Evolutionary conservation across 2,329 filamentous ascomycete genomes (phyloP).

Genomic region (Arthrobotrys sinensis): DNA sequence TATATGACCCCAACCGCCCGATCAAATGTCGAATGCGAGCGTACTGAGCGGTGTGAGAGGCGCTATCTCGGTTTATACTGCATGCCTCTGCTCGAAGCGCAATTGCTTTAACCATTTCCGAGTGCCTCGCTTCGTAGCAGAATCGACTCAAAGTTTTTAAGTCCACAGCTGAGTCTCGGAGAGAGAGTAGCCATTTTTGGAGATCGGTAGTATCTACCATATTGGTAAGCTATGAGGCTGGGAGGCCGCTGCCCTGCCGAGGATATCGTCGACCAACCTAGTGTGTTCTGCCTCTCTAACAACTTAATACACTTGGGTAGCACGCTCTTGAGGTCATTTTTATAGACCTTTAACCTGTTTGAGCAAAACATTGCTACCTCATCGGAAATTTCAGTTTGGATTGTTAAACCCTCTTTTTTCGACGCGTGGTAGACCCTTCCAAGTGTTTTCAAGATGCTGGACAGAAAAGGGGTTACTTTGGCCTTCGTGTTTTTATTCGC

Average conservation of each 20-base stretch:
- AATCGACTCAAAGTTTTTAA: not conserved
- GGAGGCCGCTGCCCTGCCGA: no score
- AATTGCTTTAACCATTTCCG: not conserved
- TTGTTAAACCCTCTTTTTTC: not conserved
- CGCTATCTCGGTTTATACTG: no score
- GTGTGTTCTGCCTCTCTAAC: not conserved
- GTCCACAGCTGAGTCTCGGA: not conserved
- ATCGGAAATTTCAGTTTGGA: constrained; percentile 22
- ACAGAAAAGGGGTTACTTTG: constrained; percentile 5
- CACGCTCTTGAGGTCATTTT: not conserved
- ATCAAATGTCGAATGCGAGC: constrained; percentile 6
- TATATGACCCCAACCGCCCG: constrained; percentile 20
- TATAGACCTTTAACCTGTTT: not conserved
- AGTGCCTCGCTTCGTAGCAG: constrained; percentile 16
- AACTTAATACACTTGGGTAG: not conserved
- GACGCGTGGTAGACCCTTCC: not conserved
- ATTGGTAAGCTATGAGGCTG: no score
- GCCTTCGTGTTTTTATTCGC: not conserved
- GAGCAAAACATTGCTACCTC: constrained; percentile 2
- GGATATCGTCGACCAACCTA: not conserved
- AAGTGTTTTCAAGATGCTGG: not conserved
- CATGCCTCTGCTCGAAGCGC: not conserved
- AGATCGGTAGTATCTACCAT: constrained; percentile 5
- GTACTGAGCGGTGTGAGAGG: not conserved
- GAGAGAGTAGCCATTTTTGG: not conserved